phyloP scores from a whole-genome alignment of 164 flowering plant genomes.

The Vitis rupestris region DNA sequence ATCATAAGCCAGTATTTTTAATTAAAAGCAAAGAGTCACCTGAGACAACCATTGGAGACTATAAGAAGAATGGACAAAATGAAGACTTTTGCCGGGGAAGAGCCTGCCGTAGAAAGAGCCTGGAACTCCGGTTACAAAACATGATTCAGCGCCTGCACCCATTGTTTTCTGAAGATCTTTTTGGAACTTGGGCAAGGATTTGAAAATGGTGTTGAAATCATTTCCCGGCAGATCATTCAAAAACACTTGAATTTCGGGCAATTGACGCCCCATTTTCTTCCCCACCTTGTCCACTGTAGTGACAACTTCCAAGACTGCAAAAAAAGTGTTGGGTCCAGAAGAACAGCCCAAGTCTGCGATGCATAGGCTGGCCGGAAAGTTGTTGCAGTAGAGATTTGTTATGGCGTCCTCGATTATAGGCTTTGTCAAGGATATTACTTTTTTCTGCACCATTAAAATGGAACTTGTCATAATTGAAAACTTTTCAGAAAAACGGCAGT shows the following conservation, averaged over 20 bases:
- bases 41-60: conserved; percentile 65
- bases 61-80: conserved; percentile 69
- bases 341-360: conserved; percentile 78
- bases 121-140: conserved; percentile 50
- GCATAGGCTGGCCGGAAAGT: conserved; percentile 18
- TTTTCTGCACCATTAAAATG: conserved; percentile 28
- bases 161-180: conserved; percentile 19
- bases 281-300: conserved; percentile 17
- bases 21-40: conserved; percentile 25
- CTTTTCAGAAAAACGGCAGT: background rate
- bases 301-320: conserved; percentile 34
- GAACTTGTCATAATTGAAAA: too few species aligned
- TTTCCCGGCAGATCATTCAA: conserved; percentile 72
- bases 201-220: conserved; percentile 62
- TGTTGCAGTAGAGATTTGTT: conserved; percentile 19
- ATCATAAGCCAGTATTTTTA: background rate
- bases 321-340: conserved; percentile 67
- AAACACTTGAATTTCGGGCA: conserved; percentile 42
- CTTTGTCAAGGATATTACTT: conserved; percentile 33
- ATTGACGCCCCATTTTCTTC: background rate
- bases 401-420: conserved; percentile 42
- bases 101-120: conserved; percentile 64
- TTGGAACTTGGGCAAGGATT: conserved; percentile 29
- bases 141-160: conserved; percentile 25
- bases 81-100: conserved; percentile 41